Evolutionary conservation across 306 rosid genomes (phyloP), one percentile per base, ranked within the genome.

Genomic region (Dryas drummondii): DNA sequence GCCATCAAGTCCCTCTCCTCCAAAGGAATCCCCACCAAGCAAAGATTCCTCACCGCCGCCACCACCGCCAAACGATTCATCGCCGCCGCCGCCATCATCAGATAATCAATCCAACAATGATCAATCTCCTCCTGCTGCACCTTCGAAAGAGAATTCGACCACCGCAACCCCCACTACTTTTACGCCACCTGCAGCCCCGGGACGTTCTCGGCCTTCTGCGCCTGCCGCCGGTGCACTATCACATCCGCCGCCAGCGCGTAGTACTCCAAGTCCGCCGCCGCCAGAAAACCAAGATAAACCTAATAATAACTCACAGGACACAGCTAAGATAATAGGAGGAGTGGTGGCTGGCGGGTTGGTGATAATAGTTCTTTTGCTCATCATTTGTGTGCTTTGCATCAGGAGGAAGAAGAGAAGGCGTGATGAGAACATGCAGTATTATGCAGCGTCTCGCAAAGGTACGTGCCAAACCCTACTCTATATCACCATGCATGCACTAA

Each of bases 381-480:
- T 84, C 5, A 11, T 82, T 42, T 82, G 89, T 32, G 47, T 87
- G 52, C 1, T 88, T 54, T 84, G 83, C 67, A 26, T 72, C 2
- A 84, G 78, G 74, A 93, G 42, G 87, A 93, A 79, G 87, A 87
- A 74, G 70, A 89, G 79, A 59, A 84, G 80, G 80, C 50, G 32
- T 9, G 78, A 70, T 15, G 76, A 75, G 37, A 1, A 32, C 41
- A 65, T 73, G 86, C 86, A 78, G 46, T 85, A 87, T 61, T 87
- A 86, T 58, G 86, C 85, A 78, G 92, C 86, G 5, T 85, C 81
- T 80, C 72, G 82, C 46, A 78, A 69, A 70, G 83, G 86, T 55
- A 88, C 93, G 93, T 89, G 50, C 12, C 68, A 57, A 80, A 42
- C 13, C 67, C 50, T 7, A 27, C 17, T 4, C 70, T 32, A 44